Conservation (phyloP, 176 grass and related monocot species). For the Phragmites australis region DNA sequence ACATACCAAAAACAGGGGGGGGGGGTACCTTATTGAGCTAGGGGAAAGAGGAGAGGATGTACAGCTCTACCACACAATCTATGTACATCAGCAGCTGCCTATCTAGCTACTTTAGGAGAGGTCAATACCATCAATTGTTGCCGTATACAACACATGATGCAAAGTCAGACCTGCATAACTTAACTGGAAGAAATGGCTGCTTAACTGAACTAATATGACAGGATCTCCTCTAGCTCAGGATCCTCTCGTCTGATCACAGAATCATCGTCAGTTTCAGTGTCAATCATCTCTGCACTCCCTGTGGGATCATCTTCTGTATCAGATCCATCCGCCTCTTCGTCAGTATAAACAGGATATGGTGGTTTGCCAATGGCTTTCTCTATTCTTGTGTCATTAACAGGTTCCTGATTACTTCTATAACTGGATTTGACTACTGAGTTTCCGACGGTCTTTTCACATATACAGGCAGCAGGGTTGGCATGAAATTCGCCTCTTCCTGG, state of each 20-base stretch:
- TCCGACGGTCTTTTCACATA: conserved; percentile 49
- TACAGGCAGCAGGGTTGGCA: conserved; percentile 69
- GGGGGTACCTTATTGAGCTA: conserved; percentile 25
- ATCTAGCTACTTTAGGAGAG: conserved; percentile 24
- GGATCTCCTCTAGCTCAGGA: conserved; percentile 54
- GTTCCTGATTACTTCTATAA: conserved; percentile 7
- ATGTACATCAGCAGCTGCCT: conserved; percentile 40
- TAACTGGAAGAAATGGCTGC: neutral
- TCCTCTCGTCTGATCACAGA: conserved; percentile 35
- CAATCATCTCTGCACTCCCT: conserved; percentile 13
- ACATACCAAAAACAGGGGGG: conserved; percentile 27
- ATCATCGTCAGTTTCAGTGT: conserved; percentile 39
- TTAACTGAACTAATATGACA: conserved; percentile 52
- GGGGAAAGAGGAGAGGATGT: neutral
- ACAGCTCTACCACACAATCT: conserved; percentile 32
- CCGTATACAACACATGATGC: conserved; percentile 40
- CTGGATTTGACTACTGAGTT: conserved; percentile 18
- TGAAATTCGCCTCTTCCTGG: conserved; percentile 84
- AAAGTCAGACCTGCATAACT: conserved; percentile 33
- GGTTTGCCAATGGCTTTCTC: conserved; percentile 20
- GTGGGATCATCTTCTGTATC: conserved; percentile 54
- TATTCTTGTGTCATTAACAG: neutral
- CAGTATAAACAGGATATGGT: conserved; percentile 45
- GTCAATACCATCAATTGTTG: conserved; percentile 18
- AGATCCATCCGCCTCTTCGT: conserved; percentile 45